These are phyloP conservation scores for Xylariaceae sp. DNA, from an alignment of 2,329 filamentous ascomycete species.

Conservation along the genomic window DNA sequence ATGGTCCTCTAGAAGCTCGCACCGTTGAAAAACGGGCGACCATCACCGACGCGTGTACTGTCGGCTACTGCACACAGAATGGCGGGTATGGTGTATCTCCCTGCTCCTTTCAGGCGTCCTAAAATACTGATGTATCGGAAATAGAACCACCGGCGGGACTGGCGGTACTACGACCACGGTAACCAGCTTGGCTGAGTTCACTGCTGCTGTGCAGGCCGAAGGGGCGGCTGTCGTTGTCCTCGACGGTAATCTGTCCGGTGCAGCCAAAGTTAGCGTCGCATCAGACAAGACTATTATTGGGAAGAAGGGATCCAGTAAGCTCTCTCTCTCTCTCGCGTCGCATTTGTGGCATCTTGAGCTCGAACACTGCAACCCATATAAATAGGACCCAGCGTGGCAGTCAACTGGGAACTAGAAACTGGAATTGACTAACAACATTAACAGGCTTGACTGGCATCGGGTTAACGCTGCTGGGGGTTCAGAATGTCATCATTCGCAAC, in stretches of 20 bases:
- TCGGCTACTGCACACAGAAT: constrained; percentile 37
- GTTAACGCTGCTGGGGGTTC: constrained; percentile 42
- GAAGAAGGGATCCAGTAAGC: constrained; percentile 29
- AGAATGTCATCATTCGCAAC: constrained; percentile 53
- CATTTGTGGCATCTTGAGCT: too few species aligned
- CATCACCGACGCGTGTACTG: constrained; percentile 35
- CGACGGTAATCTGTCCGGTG: constrained; percentile 40
- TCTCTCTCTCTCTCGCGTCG: neutral
- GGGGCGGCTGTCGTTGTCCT: constrained; percentile 42
- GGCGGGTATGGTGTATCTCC: constrained; percentile 13
- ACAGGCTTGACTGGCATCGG: constrained; percentile 38
- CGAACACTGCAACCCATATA: neutral
- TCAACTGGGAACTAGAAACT: neutral
- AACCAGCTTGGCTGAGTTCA: constrained; percentile 45
- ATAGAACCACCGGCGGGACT: constrained; percentile 49
- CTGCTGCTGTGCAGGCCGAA: constrained; percentile 44
- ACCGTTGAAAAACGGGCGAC: constrained; percentile 35
- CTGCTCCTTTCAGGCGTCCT: neutral
- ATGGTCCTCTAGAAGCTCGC: constrained; percentile 25
- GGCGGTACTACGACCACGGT: constrained; percentile 50
- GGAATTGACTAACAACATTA: neutral
- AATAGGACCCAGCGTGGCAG: neutral
- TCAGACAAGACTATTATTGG: constrained; percentile 49
- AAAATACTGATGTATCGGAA: neutral
- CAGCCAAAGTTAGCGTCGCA: constrained; percentile 38